Evolutionary conservation across 768 basidiomycete genomes (phyloP).

Genomic region (Tricholoma bakamatsutake): DNA sequence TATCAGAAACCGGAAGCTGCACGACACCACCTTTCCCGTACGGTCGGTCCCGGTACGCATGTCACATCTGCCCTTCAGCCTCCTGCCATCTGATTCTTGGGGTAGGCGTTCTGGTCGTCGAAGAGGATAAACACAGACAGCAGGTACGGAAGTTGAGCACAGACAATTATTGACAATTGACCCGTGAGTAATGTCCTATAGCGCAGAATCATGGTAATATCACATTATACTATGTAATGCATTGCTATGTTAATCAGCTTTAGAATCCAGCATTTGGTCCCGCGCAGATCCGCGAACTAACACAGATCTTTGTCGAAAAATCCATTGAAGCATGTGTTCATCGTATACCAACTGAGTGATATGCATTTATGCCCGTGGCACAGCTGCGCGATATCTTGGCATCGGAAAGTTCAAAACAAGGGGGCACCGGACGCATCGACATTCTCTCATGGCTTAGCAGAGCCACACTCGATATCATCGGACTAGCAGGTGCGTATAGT

Average conservation of each 20-base stretch:
- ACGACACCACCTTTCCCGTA: slow-evolving; percentile 29
- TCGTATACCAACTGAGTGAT: neutral
- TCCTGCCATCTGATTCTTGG: neutral
- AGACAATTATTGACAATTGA: neutral
- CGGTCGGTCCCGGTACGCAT: slow-evolving; percentile 37
- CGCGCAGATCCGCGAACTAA: slow-evolving; percentile 51
- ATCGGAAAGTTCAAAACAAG: slow-evolving; percentile 21
- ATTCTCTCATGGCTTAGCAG: slow-evolving; percentile 60
- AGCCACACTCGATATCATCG: slow-evolving; percentile 73
- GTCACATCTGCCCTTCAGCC: neutral
- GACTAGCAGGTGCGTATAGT: slow-evolving; percentile 51
- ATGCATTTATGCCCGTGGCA: neutral
- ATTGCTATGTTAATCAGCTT: neutral
- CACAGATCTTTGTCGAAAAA: slow-evolving; percentile 51
- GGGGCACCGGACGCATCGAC: slow-evolving; percentile 37
- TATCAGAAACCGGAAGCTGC: slow-evolving; percentile 44
- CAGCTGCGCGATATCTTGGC: slow-evolving; percentile 47
- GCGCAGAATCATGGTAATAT: slow-evolving; percentile 39
- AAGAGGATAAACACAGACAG: slow-evolving; percentile 41
- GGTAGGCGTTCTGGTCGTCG: slow-evolving; percentile 43
- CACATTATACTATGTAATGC: neutral
- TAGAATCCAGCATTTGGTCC: slow-evolving; percentile 68
- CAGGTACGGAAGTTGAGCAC: slow-evolving; percentile 25
- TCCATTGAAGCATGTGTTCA: slow-evolving; percentile 34
- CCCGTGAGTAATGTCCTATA: slow-evolving; percentile 7